Conservation (phyloP, 148 eudicot genomes). For the Arctostaphylos glauca region DNA sequence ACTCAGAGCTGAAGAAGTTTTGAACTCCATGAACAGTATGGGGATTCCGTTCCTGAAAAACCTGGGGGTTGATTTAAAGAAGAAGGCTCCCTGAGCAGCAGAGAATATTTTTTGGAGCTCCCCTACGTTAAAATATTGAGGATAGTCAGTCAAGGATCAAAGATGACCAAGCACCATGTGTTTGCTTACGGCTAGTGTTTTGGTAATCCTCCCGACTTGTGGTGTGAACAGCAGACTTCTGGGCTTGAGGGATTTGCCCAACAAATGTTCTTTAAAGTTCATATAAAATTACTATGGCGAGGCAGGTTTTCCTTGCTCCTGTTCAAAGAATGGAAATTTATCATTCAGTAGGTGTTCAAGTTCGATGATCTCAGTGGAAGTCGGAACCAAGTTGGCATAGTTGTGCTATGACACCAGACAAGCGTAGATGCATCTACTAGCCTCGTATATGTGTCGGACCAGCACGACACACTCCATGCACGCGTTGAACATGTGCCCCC, state of each 20-base stretch:
- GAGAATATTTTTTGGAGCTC: not conserved
- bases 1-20: constrained; percentile 36
- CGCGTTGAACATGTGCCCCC: too few relatives aligned
- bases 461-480: too few relatives aligned
- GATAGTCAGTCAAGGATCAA: not conserved
- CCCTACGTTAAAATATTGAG: not conserved
- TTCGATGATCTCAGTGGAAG: not conserved
- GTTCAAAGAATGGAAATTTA: not conserved
- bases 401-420: not conserved
- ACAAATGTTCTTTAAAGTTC: too few relatives aligned
- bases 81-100: constrained; percentile 7
- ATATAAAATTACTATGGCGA: too few relatives aligned
- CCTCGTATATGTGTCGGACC: not conserved
- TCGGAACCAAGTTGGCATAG: not conserved
- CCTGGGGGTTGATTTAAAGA: constrained; percentile 51
- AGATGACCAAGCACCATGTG: constrained; percentile 2
- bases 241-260: too few relatives aligned
- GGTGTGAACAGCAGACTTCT: not conserved
- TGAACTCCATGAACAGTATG: constrained; percentile 40
- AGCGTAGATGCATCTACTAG: not conserved
- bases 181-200: not conserved
- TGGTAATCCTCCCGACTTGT: not conserved
- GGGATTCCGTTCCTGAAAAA: constrained; percentile 42
- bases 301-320: not conserved
- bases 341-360: not conserved